Base-by-base conservation (phyloP, 2,329 filamentous ascomycete genomes). In the Emydomyces testavorans region DNA sequence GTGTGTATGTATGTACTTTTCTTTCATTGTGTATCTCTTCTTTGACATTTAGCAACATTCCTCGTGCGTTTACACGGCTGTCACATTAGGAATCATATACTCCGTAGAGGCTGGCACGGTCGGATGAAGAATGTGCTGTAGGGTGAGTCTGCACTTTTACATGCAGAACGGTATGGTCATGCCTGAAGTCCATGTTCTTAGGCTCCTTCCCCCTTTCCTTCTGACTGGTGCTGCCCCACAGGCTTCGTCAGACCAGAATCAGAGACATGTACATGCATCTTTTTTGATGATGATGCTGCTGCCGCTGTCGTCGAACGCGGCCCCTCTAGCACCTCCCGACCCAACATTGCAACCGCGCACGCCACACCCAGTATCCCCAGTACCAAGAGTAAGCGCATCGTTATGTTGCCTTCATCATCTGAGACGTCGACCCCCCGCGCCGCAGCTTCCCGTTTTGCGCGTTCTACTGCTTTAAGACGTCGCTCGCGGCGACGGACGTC, bases 401-500 rank as follows among this genome's bases (percentile, higher is more conserved):
- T 58, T 55, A 61, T 35, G 50, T 52, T 46, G 54, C 64, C 66
- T 0, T 72, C 60, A 5, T 62, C 60, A 51, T 68, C 34, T 72
- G 67, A 31, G 77, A 60, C 53, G 79, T 79, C 20, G 16, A 46
- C 11, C 1, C 48, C 48, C 63, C 72, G 26, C 63, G 66, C 57
- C 62, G 65, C 56, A 18, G 55, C 61, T 48, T 58, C 53, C 23
- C 44, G 34, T 54, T 58, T 53, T 47, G 60, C 52, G 51, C 59
- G 57, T 56, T 62, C 52, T 57, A 64, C 40, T 51, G 61, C 56
- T 59, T 61, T 51, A 61, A 60, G 52, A 58, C 61, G 61, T 60
- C 74, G 63, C 16, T 68, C 62, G 57, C 71, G 60, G 57, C 72
- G 62, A 57, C 75, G 60, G 61, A 68, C 64, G 54, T 85, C 77